Percentiles rank a stretch among this genome's conserved stretches.
Conservation (phyloP, 2,329 filamentous ascomycete species). For the Hymenotorrendiella dingleyae region DNA sequence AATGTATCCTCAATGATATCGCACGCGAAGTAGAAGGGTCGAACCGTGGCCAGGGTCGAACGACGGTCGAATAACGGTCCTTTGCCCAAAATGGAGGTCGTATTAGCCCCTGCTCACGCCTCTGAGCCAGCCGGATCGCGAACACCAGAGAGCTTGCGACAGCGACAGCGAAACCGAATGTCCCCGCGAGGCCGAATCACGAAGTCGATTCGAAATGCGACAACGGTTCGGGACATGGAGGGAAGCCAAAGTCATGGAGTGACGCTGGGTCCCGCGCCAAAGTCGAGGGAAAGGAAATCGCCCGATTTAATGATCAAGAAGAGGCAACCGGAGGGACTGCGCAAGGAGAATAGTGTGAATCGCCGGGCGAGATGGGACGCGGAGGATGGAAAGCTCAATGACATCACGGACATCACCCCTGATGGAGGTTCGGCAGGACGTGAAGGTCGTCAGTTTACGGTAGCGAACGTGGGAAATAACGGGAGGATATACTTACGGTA, state of each 20-base stretch:
- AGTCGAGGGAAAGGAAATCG: slow-evolving; percentile 19
- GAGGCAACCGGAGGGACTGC: slow-evolving; percentile 24
- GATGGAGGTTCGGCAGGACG: slow-evolving; percentile 53
- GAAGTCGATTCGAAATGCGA: slow-evolving; percentile 19
- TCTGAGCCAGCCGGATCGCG: slow-evolving; percentile 16
- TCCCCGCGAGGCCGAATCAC: slow-evolving; percentile 27
- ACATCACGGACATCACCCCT: slow-evolving; percentile 42
- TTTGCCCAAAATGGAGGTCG: slow-evolving; percentile 18
- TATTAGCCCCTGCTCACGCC: slow-evolving; percentile 13
- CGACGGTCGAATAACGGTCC: too few relatives aligned
- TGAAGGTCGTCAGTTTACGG: slow-evolving; percentile 52
- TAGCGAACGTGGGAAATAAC: slow-evolving; percentile 77
- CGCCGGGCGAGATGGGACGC: slow-evolving; percentile 21
- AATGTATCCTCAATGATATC: slow-evolving; percentile 24
- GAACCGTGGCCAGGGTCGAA: too few relatives aligned
- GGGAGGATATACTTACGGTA: slow-evolving; percentile 79
- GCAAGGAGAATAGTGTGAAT: slow-evolving; percentile 25
- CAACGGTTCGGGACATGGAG: slow-evolving; percentile 20
- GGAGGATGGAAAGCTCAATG: slow-evolving; percentile 44
- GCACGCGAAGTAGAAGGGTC: slow-evolving; percentile 18
- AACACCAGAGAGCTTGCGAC: slow-evolving; percentile 28
- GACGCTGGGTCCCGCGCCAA: slow-evolving; percentile 22
- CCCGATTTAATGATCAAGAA: slow-evolving; percentile 21
- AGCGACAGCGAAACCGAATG: slow-evolving; percentile 31
- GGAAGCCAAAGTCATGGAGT: slow-evolving; percentile 13